Base-by-base conservation (phyloP, 2,329 filamentous ascomycete genomes). In the Aspergillus luchuensis region DNA sequence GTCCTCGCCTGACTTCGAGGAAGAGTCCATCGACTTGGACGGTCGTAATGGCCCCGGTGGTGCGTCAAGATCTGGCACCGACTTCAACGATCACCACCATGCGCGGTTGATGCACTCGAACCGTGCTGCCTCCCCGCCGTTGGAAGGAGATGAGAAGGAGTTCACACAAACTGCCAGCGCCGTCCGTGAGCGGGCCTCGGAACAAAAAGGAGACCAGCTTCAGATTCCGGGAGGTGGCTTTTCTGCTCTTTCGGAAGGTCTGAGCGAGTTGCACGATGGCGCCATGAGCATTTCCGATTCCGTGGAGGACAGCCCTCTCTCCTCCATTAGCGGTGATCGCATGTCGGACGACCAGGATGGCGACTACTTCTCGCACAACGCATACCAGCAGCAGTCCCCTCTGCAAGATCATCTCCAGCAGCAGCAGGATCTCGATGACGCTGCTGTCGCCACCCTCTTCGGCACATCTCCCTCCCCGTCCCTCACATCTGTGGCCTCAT, bases 81-180 rank as follows among this genome's bases (percentile, higher is more conserved):
- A 71, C 25, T 90, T 90, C 69, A 85, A 88, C 7, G 78, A 81
- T 47, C 78, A 79, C 47, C 84, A 87, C 67, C 86, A 85, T 67
- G 83, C 87, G 62, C 87, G 91, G 55, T 60, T 79, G 30, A 74
- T 79, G 63, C 85, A 89, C 68, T 87, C 85, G 63, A 84, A 87
- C 62, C 87, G 91, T 61, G 90, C 89, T n/a, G 87, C 90, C 23
- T 95, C 91, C 65, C 93, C 94, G 55, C 92, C 92, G 15, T 83
- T 98, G 39, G 94, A 98, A 79, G 92, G 91, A 70, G 94, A 98
- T 69, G 94, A 98, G 81, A 91, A 90, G 72, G 95, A 98, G 77
- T 99, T 99, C 73, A 97, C 94, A 6, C 91, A 96, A 78, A 98
- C 93, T 1, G 95, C 95, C 15, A 91, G 92, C 67, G 91, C 89